These are phyloP conservation scores for Klebsormidium nitens DNA, from an alignment of 139 green algal genomes.

Conservation along the genomic window DNA sequence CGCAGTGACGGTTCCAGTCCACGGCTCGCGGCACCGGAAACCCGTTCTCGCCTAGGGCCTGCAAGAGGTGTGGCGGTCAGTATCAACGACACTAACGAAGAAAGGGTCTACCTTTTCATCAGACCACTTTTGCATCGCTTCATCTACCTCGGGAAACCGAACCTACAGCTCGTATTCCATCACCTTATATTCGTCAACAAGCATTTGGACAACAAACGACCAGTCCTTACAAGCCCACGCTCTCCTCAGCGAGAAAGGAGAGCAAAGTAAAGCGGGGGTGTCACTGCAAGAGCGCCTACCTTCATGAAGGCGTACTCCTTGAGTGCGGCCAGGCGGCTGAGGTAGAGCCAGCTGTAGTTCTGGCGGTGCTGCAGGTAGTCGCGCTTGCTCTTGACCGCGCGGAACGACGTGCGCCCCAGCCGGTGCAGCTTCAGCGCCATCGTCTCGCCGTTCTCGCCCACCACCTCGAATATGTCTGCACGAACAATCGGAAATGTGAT, in stretches of 20 bases:
- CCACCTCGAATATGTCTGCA: slow-evolving; percentile 52
- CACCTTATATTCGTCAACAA: too few relatives aligned
- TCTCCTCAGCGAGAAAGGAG: neutral
- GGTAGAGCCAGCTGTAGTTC: slow-evolving; percentile 86
- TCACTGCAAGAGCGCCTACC: too few relatives aligned
- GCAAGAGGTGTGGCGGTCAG: too few relatives aligned
- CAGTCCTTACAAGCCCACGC: too few relatives aligned
- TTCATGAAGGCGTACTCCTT: slow-evolving; percentile 98
- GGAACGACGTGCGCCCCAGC: slow-evolving; percentile 92
- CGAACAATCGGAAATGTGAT: too few relatives aligned
- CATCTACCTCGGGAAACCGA: too few relatives aligned
- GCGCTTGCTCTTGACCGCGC: slow-evolving; percentile 91
- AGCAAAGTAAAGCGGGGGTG: too few relatives aligned
- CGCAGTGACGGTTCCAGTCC: slow-evolving; percentile 87
- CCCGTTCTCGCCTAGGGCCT: slow-evolving; percentile 75
- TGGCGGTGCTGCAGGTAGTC: slow-evolving; percentile 79
- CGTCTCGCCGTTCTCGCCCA: slow-evolving; percentile 69
- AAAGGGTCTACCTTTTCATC: too few relatives aligned
- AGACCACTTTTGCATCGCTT: too few relatives aligned
- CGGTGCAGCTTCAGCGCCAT: slow-evolving; percentile 94
- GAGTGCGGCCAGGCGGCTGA: slow-evolving; percentile 82
- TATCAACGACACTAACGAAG: too few relatives aligned
- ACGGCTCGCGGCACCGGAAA: slow-evolving; percentile 88
- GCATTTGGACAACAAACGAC: too few relatives aligned
- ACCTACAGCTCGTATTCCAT: too few relatives aligned